Percentiles rank a stretch among this genome's conserved stretches.
Evolutionary conservation across 495 filamentous ascomycete species (phyloP).

Genomic region (Neurospora sublineolata): DNA sequence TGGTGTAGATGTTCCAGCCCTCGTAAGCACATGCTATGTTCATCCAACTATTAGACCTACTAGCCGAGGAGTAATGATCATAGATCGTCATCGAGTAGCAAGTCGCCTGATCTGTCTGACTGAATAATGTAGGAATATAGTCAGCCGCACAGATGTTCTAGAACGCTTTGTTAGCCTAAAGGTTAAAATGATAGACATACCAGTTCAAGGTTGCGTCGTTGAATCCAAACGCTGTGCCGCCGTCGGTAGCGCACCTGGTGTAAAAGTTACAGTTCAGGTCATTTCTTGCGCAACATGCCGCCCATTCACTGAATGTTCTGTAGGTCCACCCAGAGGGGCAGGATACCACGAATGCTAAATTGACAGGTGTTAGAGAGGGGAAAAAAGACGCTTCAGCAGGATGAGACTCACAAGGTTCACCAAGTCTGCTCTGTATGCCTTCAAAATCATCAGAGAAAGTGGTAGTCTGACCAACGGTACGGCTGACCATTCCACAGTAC

Average conservation of each 20-base stretch:
- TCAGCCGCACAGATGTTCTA: too few relatives aligned
- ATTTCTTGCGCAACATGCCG: fast-evolving
- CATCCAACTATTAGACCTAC: fast-evolving
- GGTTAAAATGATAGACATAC: background rate
- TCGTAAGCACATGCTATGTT: background rate
- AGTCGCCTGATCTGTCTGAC: too few relatives aligned
- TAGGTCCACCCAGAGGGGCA: fast-evolving
- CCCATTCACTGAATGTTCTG: background rate
- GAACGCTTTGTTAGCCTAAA: too few relatives aligned
- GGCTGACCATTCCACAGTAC: background rate
- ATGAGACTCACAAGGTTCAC: fast-evolving
- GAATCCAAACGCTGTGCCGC: background rate
- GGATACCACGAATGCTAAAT: background rate
- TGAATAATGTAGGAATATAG: too few relatives aligned
- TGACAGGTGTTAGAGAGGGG: background rate
- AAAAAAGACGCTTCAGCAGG: background rate
- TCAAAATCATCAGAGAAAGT: background rate
- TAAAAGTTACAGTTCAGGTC: fast-evolving
- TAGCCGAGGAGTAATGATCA: background rate
- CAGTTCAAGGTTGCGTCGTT: fast-evolving
- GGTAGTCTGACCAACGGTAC: background rate
- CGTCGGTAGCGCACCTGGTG: background rate
- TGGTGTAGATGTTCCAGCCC: background rate
- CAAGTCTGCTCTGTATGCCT: background rate
- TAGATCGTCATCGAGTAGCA: background rate